These are phyloP conservation scores for Trichophyton equinum DNA, from an alignment of 2,329 filamentous ascomycete genomes.

Conservation along the genomic window DNA sequence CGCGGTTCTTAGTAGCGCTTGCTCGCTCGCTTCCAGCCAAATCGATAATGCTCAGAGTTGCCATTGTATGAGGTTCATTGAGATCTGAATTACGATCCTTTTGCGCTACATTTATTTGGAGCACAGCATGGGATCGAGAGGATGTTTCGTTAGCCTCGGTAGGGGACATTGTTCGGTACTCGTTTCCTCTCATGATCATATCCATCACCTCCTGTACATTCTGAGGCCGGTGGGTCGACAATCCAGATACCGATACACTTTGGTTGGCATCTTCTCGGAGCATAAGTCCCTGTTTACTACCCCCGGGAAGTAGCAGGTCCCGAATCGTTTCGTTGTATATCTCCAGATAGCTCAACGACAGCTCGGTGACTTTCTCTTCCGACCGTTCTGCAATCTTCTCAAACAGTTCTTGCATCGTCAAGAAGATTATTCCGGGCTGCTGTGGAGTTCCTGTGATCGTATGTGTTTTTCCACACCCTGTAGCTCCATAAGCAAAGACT, in stretches of 20 bases:
- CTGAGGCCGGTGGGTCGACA: slow-evolving; percentile 81
- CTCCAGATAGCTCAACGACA: slow-evolving; percentile 88
- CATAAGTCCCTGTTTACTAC: slow-evolving; percentile 74
- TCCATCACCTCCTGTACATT: slow-evolving; percentile 98
- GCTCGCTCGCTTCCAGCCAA: slow-evolving; percentile 90
- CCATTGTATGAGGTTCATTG: slow-evolving; percentile 94
- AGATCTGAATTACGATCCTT: slow-evolving; percentile 87
- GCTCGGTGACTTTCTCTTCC: slow-evolving; percentile 75
- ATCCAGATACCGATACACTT: slow-evolving; percentile 75
- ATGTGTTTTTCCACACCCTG: slow-evolving; percentile 95
- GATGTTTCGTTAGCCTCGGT: slow-evolving; percentile 97
- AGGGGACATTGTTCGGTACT: slow-evolving; percentile 87
- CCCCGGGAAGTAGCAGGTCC: slow-evolving; percentile 76
- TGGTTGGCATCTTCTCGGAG: slow-evolving; percentile 90
- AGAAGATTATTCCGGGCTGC: slow-evolving; percentile 92
- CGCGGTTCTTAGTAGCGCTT: slow-evolving; percentile 91
- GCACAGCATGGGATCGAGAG: slow-evolving; percentile 88
- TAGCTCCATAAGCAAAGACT: slow-evolving; percentile 95
- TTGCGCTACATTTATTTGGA: slow-evolving; percentile 91
- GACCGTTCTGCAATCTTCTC: slow-evolving; percentile 83
- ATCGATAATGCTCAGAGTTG: slow-evolving; percentile 95
- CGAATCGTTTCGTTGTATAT: slow-evolving; percentile 99
- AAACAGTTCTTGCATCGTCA: slow-evolving; percentile 98
- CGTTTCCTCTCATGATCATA: slow-evolving; percentile 92
- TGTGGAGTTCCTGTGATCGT: slow-evolving; percentile 88